Conservation (phyloP, 805 yeast species). For the Ogataea parapolymorpha region DNA sequence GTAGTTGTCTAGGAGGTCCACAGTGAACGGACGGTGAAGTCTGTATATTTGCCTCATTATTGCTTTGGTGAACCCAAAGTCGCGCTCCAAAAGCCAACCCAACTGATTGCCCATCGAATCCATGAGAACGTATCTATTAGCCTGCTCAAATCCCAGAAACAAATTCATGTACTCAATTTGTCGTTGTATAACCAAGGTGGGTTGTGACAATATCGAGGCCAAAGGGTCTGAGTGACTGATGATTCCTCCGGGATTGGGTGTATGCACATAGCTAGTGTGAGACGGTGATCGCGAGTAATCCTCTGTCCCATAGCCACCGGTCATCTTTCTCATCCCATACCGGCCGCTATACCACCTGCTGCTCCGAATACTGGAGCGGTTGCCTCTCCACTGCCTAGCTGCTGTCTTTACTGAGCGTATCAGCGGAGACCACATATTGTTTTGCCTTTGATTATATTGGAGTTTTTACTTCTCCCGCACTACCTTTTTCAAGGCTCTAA, state of each 20-base stretch:
- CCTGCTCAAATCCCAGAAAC: conserved; percentile 87
- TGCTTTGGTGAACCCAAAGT: conserved; percentile 61
- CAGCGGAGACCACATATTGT: not conserved
- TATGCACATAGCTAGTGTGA: conserved; percentile 24
- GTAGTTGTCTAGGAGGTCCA: conserved; percentile 63
- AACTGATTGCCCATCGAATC: conserved; percentile 69
- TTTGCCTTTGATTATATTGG: not conserved
- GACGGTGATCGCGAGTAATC: not conserved
- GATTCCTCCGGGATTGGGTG: conserved; percentile 39
- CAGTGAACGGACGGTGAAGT: conserved; percentile 80
- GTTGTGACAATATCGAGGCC: conserved; percentile 63
- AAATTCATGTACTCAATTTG: conserved; percentile 86
- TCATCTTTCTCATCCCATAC: conserved; percentile 3
- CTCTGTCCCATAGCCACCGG: not conserved
- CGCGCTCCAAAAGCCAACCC: conserved; percentile 83
- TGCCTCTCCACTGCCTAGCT: not conserved
- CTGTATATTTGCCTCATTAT: conserved; percentile 81
- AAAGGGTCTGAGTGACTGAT: conserved; percentile 58
- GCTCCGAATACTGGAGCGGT: not conserved
- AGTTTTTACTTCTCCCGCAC: conserved; percentile 3
- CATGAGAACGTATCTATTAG: conserved; percentile 72
- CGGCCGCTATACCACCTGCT: not conserved
- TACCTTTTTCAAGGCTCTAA: conserved; percentile 6
- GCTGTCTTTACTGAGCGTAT: not conserved
- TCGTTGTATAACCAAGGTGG: conserved; percentile 83